Evolutionary conservation across 1,284 basidiomycete species (phyloP).

Genomic region (Leucoagaricus sp.): DNA sequence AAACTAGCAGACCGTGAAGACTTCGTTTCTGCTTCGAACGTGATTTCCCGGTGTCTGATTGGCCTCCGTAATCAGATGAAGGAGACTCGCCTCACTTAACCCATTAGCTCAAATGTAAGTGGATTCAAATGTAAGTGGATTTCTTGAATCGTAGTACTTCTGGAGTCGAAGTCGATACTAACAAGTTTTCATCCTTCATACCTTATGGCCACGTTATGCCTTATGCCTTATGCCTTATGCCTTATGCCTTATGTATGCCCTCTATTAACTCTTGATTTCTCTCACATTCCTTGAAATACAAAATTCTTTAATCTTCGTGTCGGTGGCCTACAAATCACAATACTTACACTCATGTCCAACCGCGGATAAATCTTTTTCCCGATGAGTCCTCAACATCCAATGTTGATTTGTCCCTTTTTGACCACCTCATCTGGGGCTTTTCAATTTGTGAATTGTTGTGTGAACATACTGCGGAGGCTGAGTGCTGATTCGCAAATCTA

Average conservation of each 20-base stretch:
- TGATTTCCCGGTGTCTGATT: background rate
- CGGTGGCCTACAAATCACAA: no score
- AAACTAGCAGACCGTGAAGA: background rate
- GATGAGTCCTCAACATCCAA: no score
- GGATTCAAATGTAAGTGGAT: background rate
- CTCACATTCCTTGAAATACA: background rate
- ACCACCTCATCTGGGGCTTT: no score
- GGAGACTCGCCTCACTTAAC: background rate
- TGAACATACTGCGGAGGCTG: background rate
- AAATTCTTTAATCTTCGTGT: no score
- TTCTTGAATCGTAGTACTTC: background rate
- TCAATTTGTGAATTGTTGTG: no score
- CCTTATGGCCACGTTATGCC: background rate
- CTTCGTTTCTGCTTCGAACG: background rate
- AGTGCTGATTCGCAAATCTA: background rate
- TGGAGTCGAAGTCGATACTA: constrained; percentile 1
- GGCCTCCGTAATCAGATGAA: background rate
- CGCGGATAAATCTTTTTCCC: no score
- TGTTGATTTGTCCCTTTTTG: no score
- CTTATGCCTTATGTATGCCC: constrained; percentile 5
- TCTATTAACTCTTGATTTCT: background rate
- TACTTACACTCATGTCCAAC: no score
- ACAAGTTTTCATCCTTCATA: background rate
- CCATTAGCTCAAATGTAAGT: background rate
- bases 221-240: constrained; percentile 2